Conservation (phyloP, 2,329 filamentous ascomycete species). For the Annulohypoxylon truncatum region DNA sequence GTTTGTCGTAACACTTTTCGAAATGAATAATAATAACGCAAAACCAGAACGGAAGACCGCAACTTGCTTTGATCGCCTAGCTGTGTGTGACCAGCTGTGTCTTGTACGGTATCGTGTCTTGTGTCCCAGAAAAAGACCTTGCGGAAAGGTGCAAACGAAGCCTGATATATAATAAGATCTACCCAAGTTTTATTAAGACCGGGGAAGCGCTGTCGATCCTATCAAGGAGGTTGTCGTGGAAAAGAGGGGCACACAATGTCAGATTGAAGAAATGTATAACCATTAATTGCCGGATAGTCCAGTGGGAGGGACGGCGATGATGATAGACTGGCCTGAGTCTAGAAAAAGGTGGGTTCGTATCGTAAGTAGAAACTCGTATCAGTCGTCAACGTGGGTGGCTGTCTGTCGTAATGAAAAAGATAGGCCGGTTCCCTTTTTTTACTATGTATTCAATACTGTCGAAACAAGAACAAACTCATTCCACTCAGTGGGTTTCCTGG, state of each 20-base stretch:
- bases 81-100: slow-evolving; percentile 27
- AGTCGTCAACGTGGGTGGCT: slow-evolving; percentile 40
- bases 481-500: slow-evolving; percentile 42
- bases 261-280: slow-evolving; percentile 43
- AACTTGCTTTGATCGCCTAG: slow-evolving; percentile 23
- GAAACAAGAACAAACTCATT: slow-evolving; percentile 43
- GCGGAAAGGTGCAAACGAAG: slow-evolving; percentile 20
- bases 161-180: slow-evolving; percentile 43
- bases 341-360: slow-evolving; percentile 42
- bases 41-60: slow-evolving; percentile 38
- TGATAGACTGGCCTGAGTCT: slow-evolving; percentile 49
- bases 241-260: slow-evolving; percentile 38
- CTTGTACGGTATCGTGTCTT: slow-evolving; percentile 36
- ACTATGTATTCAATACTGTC: slow-evolving; percentile 39
- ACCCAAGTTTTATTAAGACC: slow-evolving; percentile 38
- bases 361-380: slow-evolving; percentile 44
- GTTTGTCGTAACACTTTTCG: slow-evolving; percentile 39
- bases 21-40: slow-evolving; percentile 31
- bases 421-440: slow-evolving; percentile 41
- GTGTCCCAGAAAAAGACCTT: slow-evolving; percentile 27
- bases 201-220: slow-evolving; percentile 40
- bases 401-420: slow-evolving; percentile 40
- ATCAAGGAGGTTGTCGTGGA: slow-evolving; percentile 40
- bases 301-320: slow-evolving; percentile 40
- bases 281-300: slow-evolving; percentile 46